Conservation (phyloP, 805 yeast genomes). For the Wickerhamomyces rabaulensis region DNA sequence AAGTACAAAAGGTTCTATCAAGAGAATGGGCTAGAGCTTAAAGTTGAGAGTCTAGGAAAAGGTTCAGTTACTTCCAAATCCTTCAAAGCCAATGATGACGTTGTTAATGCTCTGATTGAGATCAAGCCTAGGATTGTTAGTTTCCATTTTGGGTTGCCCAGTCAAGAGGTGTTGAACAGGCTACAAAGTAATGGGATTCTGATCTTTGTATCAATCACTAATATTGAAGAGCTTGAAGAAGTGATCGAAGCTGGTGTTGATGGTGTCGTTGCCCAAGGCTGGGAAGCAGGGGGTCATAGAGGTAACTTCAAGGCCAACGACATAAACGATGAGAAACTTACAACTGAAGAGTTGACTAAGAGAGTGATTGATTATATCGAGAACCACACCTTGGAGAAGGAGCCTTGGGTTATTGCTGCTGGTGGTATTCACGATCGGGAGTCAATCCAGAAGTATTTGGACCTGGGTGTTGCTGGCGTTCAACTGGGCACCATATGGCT, state of each 20-base stretch:
- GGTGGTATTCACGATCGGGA: constrained; percentile 44
- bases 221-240: constrained; percentile 34
- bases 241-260: constrained; percentile 33
- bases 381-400: not conserved
- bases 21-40: not conserved
- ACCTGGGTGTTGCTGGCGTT: constrained; percentile 44
- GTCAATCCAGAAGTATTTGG: constrained; percentile 27
- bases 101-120: constrained; percentile 15
- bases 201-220: constrained; percentile 44
- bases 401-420: constrained; percentile 38
- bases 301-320: constrained; percentile 39
- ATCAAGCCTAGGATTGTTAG: constrained; percentile 40
- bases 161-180: constrained; percentile 23
- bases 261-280: constrained; percentile 50
- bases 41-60: not conserved
- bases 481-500: constrained; percentile 54
- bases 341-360: constrained; percentile 28
- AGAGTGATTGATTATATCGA: constrained; percentile 18
- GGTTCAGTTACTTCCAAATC: constrained; percentile 10
- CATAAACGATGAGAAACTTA: constrained; percentile 26
- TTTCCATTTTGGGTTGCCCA: constrained; percentile 50
- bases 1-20: constrained; percentile 11
- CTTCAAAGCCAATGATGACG: constrained; percentile 10
- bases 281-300: constrained; percentile 64
- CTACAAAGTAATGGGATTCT: constrained; percentile 34